Evolutionary conservation across 495 filamentous ascomycete species (phyloP).

Genomic region (Penicillium psychrofluorescens): DNA sequence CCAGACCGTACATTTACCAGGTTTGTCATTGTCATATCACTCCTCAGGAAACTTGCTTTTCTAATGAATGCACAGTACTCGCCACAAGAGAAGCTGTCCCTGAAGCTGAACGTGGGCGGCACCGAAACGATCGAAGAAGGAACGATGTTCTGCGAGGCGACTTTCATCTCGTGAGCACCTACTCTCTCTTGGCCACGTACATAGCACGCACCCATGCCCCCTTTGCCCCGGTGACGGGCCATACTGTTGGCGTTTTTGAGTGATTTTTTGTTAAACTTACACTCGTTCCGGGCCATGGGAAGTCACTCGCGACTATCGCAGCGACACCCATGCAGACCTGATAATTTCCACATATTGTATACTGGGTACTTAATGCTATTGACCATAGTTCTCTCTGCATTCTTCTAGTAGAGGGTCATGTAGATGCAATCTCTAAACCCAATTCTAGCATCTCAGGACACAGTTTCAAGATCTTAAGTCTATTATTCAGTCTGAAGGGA

Average conservation of each 20-base stretch:
- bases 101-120: slow-evolving; percentile 80
- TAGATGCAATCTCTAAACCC: too few species aligned
- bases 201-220: slow-evolving; percentile 15
- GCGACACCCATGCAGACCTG: slow-evolving; percentile 10
- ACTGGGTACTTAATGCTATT: slow-evolving; percentile 33
- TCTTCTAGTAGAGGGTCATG: neutral
- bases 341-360: slow-evolving; percentile 28
- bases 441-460: too few species aligned
- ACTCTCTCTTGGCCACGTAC: slow-evolving; percentile 16
- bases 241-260: slow-evolving; percentile 12
- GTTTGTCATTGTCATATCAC: slow-evolving; percentile 30
- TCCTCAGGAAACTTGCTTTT: neutral
- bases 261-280: slow-evolving; percentile 14
- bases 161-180: slow-evolving; percentile 67
- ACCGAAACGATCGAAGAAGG: slow-evolving; percentile 71
- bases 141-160: slow-evolving; percentile 72
- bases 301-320: neutral
- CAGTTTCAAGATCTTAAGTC: too few species aligned
- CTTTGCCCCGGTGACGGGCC: slow-evolving; percentile 10
- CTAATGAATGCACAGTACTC: slow-evolving; percentile 44
- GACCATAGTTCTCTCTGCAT: slow-evolving; percentile 7
- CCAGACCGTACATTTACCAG: slow-evolving; percentile 97
- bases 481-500: neutral
- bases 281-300: neutral
- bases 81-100: slow-evolving; percentile 52